Evolutionary conservation across 768 basidiomycete species (phyloP).

Genomic region (Dacryopinax spathularia): DNA sequence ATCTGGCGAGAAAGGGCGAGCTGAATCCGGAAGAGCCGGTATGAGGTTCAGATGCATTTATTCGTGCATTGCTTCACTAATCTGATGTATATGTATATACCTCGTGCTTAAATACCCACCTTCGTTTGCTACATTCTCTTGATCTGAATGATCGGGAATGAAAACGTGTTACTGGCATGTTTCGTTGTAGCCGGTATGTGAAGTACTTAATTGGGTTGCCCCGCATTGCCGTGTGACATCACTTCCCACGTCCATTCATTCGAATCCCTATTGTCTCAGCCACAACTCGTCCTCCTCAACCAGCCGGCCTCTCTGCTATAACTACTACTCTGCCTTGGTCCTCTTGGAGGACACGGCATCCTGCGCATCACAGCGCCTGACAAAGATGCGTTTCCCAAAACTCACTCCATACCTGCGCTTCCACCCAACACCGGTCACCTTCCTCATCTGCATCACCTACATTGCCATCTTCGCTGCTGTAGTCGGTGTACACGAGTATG

Average conservation of each 20-base stretch:
- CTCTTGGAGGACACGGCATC: no score
- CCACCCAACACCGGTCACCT: slow-evolving; percentile 30
- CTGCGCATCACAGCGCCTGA: neutral
- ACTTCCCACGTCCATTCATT: no score
- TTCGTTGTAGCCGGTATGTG: no score
- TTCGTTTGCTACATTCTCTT: no score
- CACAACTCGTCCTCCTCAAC: no score
- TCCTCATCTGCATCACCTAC: slow-evolving; percentile 38
- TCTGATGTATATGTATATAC: neutral
- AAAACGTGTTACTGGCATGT: no score
- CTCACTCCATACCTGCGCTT: slow-evolving; percentile 19
- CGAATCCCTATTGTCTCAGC: no score
- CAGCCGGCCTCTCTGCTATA: neutral
- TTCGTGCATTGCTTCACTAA: neutral
- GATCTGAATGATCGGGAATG: no score
- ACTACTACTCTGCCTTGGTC: no score
- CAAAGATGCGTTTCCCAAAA: neutral
- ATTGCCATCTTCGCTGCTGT: slow-evolving; percentile 26
- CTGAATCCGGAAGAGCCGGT: neutral
- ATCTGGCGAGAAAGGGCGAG: neutral
- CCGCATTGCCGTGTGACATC: no score
- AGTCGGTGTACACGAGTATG: neutral
- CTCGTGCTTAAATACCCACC: neutral
- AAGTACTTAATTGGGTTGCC: no score
- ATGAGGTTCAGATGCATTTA: neutral